Base-by-base conservation (phyloP, 2,329 filamentous ascomycete genomes). In the Calonectria ilicicola region DNA sequence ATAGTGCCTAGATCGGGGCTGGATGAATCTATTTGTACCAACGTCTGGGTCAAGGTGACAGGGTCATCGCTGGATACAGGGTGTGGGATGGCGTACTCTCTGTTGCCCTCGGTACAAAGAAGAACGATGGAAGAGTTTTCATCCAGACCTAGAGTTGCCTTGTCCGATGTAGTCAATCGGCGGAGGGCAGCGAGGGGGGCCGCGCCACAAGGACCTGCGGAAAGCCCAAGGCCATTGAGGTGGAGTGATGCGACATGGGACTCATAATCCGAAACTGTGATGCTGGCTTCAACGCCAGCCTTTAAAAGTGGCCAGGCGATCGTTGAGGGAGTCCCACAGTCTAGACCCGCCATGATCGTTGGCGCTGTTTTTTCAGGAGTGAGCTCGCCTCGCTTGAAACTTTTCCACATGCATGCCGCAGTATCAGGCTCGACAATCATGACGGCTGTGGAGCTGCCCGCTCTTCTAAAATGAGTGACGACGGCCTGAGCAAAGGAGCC, bases 291-390 rank as follows among this genome's bases (percentile, higher is more conserved):
- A 0, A 94, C 87, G 0, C 91, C 89, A 0, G 84, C 79, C 9
- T 85, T 82, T 4, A 96, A 80, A 0, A 91, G 79, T 0, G 90
- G 86, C 92, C 93, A 96, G 0, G 93, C 91, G 0, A 88, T 90
- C 0, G 85, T 85, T 0, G 93, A 94, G 0, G 93, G 86, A 0
- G 91, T 94, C 0, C 93, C 93, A 73, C 93, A 95, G 75, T 94
- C 91, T 85, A 95, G 89, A 0, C 93, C 93, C 46, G 89, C 88
- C 93, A 95, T 95, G 76, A 94, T 94, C 0, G 92, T 95, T 3
- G 89, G 83, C 0, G 84, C 85, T 0, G 92, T 94, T 9, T 81
- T 70, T 1, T 93, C 86, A 0, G 88, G 81, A 0, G 85, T 86
- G 3, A 87, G 82, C 42, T 86, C 77, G 0, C 89, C 90, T 0